These are phyloP conservation scores for Tulasnella sp. DNA, from an alignment of 768 basidiomycete genomes.

Conservation along the genomic window DNA sequence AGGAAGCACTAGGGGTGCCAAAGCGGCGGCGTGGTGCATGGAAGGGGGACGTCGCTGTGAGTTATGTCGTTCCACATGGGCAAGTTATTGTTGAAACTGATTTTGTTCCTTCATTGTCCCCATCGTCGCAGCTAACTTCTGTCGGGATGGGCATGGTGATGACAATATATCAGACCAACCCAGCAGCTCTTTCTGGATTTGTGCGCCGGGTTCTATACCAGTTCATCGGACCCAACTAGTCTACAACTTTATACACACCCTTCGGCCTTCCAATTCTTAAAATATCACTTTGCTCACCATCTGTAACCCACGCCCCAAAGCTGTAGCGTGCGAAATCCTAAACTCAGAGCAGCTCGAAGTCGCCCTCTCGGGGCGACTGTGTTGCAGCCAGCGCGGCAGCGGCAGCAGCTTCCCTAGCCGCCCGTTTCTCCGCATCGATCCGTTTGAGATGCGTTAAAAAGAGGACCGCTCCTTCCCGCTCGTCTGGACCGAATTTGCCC, in stretches of 20 bases:
- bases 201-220: constrained; percentile 77
- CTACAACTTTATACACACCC: no score
- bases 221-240: constrained; percentile 74
- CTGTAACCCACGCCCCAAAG: no score
- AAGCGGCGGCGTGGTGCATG: constrained; percentile 4
- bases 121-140: constrained; percentile 39
- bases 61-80: constrained; percentile 31
- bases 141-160: constrained; percentile 88
- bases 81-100: neutral
- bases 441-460: constrained; percentile 40
- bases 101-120: neutral
- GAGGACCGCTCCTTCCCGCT: constrained; percentile 38
- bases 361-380: no score
- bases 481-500: constrained; percentile 33
- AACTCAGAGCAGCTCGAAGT: no score
- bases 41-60: constrained; percentile 12
- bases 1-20: constrained; percentile 41
- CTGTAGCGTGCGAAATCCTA: no score
- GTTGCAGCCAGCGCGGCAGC: constrained; percentile 3
- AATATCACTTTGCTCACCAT: no score
- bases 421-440: constrained; percentile 36
- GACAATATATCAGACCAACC: constrained; percentile 28
- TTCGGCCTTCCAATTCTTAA: no score
- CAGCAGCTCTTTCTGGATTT: constrained; percentile 72
- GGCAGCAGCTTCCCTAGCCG: neutral